Evolutionary conservation across 495 filamentous ascomycete species (phyloP), one percentile per base, ranked within the genome.

Genomic region (Podospora anserina): DNA sequence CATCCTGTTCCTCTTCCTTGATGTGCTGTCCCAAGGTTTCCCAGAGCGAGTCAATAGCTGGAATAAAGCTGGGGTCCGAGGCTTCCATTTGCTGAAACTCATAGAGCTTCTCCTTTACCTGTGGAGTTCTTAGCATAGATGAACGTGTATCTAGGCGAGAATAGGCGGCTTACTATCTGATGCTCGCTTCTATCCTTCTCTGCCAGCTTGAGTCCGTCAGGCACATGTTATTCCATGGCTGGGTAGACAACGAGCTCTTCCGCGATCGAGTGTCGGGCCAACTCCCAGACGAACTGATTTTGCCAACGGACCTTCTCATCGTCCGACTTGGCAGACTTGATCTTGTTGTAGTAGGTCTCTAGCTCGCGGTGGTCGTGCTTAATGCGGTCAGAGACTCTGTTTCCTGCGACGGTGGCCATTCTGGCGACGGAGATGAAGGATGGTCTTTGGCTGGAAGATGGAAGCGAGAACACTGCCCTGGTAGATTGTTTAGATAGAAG

Each of bases 161-260:
- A 53, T 3, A 23, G 19, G 26, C 56, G 77, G 62, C 49, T 1
- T 75, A 88, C 88, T 5, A 70, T 69, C 27, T 84, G 82, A 76
- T 92, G 88, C 67, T 90, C 82, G 13, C 76, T 68, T 3, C 88
- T 82, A 70, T 91, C 87, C 65, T 86, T 87, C 26, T 89, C 81
- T 0, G 87, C 86, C 71, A 90, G 79, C 0, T 73, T 67, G 18
- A 75, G 57, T 18, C 90, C 74, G 28, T 65, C 69, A n/a, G 81
- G 77, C 0, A 90, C 63, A 61, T 88, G 66, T 70, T 87, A 86
- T 70, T 91, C 89, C 6, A 91, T 82, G 0, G 83, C 83, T 0
- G 90, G 90, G 75, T 91, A 92, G 18, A 92, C 81, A 49, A 90
- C 84, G 2, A 92, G 75, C 78, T 92, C 90, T 75, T 92, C 88